These are phyloP conservation scores for Pichia sp. DNA, from an alignment of 1,139 yeast species.

Conservation along the genomic window DNA sequence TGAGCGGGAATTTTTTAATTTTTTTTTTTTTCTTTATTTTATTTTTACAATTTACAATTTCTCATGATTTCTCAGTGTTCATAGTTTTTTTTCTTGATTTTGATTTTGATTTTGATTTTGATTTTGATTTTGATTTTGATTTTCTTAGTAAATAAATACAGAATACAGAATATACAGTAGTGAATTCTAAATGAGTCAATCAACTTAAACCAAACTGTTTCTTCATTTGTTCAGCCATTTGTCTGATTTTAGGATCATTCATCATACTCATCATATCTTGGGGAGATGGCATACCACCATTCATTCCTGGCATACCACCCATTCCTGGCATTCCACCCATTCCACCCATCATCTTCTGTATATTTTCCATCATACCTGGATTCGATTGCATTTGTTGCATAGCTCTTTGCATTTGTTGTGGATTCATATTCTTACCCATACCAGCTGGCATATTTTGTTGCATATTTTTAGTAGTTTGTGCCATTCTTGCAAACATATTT, in stretches of 20 bases:
- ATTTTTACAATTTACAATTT: too few species aligned
- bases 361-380: conserved; percentile 60
- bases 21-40: too few species aligned
- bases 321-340: conserved; percentile 33
- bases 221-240: conserved; percentile 34
- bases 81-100: too few species aligned
- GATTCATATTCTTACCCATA: conserved; percentile 40
- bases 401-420: conserved; percentile 51
- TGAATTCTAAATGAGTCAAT: too few species aligned
- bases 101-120: too few species aligned
- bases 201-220: conserved; percentile 19
- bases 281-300: conserved; percentile 30
- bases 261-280: conserved; percentile 33
- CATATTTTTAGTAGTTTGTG: conserved; percentile 58
- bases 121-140: too few species aligned
- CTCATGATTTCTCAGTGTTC: too few species aligned
- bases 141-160: too few species aligned
- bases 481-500: conserved; percentile 93
- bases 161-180: too few species aligned
- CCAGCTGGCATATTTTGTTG: conserved; percentile 18
- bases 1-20: neutral
- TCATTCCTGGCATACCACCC: conserved; percentile 39
- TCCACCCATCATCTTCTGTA: conserved; percentile 47
- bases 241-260: conserved; percentile 28
- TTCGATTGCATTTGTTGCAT: conserved; percentile 46